Conservation (phyloP, 805 yeast species). For the Lipomyces mesembrius region DNA sequence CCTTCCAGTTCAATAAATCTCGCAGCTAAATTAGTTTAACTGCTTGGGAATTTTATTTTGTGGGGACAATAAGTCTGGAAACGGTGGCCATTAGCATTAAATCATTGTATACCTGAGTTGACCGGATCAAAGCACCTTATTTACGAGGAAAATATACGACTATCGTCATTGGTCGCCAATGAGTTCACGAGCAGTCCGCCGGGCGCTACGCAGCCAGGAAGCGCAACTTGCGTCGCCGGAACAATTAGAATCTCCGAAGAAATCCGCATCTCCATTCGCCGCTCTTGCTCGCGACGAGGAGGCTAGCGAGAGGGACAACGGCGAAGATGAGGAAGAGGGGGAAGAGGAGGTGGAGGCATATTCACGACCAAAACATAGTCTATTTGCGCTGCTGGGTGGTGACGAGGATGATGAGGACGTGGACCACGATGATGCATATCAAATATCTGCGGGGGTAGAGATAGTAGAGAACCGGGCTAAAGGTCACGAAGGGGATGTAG, state of each 20-base stretch:
- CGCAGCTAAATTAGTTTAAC: background rate
- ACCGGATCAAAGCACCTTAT: background rate
- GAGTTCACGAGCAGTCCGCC: conserved; percentile 36
- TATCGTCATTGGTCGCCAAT: conserved; percentile 6
- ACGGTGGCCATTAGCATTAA: background rate
- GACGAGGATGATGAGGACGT: conserved; percentile 22
- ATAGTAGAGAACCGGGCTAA: conserved; percentile 1
- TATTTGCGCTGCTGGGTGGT: conserved; percentile 27
- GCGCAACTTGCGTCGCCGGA: background rate
- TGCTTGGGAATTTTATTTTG: background rate
- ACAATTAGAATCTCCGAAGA: background rate
- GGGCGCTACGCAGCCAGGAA: conserved; percentile 31
- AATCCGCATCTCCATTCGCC: background rate
- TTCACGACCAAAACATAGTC: conserved; percentile 14
- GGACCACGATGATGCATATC: conserved; percentile 10
- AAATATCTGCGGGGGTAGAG: background rate
- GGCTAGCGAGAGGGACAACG: background rate
- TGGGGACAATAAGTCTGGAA: background rate
- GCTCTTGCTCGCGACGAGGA: background rate
- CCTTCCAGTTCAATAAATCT: background rate
- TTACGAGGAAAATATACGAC: background rate
- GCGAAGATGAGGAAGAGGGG: conserved; percentile 19
- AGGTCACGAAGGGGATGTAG: background rate
- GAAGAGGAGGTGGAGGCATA: conserved; percentile 10
- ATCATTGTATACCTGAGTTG: background rate